Evolutionary conservation across 495 filamentous ascomycete genomes (phyloP).

Genomic region (Aspergillus sclerotioniger): DNA sequence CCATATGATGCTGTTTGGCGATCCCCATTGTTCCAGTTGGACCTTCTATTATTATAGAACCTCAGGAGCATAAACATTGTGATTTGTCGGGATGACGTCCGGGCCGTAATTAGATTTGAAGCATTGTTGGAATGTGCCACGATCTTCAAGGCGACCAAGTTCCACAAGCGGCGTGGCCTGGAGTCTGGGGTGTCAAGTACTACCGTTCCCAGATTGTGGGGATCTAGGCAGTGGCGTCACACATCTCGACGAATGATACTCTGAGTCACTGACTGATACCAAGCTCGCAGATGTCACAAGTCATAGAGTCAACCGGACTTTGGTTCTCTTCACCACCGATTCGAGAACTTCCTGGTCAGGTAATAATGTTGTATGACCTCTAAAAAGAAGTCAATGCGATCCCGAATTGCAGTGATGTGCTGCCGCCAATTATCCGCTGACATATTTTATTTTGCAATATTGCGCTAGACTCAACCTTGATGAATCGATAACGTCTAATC

Average conservation of each 20-base stretch:
- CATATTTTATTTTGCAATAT: not conserved
- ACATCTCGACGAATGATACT: not conserved
- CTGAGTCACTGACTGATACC: not conserved
- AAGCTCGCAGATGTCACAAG: not conserved
- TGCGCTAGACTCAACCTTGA: not conserved
- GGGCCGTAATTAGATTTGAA: not conserved
- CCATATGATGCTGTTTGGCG: not conserved
- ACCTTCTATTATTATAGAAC: not conserved
- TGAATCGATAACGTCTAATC: not conserved
- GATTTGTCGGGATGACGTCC: not conserved
- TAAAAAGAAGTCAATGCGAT: not conserved
- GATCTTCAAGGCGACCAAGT: not conserved
- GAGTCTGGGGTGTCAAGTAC: not conserved
- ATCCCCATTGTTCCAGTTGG: not conserved
- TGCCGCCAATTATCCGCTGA: not conserved
- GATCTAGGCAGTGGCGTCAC: slow-evolving; percentile 2
- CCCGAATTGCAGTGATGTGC: not conserved
- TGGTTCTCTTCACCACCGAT: not conserved
- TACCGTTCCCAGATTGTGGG: not conserved
- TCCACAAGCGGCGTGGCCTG: not conserved
- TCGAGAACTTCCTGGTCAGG: not conserved
- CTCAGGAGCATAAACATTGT: not conserved
- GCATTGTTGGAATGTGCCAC: not conserved
- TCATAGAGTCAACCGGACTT: not conserved
- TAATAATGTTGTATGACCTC: not conserved